Base-by-base conservation (phyloP, 164 flowering plant genomes). In the Tinospora cordifolia region DNA sequence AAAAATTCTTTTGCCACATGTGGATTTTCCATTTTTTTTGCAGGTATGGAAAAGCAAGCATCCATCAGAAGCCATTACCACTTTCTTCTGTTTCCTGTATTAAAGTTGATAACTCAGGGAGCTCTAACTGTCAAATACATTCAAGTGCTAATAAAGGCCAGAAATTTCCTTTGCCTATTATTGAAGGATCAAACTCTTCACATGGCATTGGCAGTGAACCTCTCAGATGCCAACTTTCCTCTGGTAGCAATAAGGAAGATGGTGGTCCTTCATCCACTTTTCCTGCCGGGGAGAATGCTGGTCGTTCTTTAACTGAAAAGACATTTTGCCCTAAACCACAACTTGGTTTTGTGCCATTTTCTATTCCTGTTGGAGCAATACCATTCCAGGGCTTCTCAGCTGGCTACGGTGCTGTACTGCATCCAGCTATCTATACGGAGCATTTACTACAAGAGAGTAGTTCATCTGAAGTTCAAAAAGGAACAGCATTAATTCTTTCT, bases 351-450 rank as follows among this genome's bases (percentile, higher is more conserved):
- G 39, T 63, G 36, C 69, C 75, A 38, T 22, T 72, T 64, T 51
- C 68, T 46, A 51, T 65, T 69, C 75, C 80, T 57, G 75, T 80
- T 68, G 76, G 72, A 21, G 74, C 77, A 22, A 65, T 77, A 12
- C 76, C 73, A 49, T 74, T 77, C 69, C 81, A 77, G 59, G 74
- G 34, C 68, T 59, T 64, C 24, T 63, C 38, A 73, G 36, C 76
- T 25, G 82, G 77, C 62, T 72, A 74, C 71, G 69, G 47, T 70
- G 69, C 77, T 44, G 51, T 60, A 26, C 66, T 74, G 63, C 75
- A 67, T 27, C 77, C 82, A 17, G 39, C 75, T 26, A 77, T 44
- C 59, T 57, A 72, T 47, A 69, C 49, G 8, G 81, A 80, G 47
- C 68, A 65, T 17, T 74, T 81, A 63, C 54, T 63, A 7, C 63